Base-by-base conservation (phyloP, 192 early-diverging fungal species). In the Podila epicladia region DNA sequence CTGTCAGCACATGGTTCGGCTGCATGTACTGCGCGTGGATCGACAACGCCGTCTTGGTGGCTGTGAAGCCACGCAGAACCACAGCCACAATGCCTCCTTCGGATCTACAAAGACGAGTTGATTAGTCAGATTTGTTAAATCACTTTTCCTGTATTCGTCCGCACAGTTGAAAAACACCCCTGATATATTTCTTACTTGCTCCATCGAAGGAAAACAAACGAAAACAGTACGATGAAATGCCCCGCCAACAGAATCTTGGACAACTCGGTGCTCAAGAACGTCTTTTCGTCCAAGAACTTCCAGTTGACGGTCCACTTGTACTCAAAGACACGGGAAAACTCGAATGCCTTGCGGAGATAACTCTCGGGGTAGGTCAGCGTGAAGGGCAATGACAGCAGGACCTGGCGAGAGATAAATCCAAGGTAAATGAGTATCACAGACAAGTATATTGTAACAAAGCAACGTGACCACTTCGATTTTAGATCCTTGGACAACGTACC, bases 271-370 rank as follows among this genome's bases (percentile, higher is more conserved):
- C 89, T 91, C 28, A 86, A 50, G 84, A 99, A 99, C 15, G 85
- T 83, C 13, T 88, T 77, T 55, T 91, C 88, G 51, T 88, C 86
- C 8, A 97, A 51, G 69, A 98, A 93, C 49, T 92, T 86, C 97
- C 97, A 99, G 71, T 99, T 99, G 13, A 97, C 96, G 0, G 97
- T 98, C 96, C 97, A 98, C 31, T 91, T 90, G 83, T 92, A 97
- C 62, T 92, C 73, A 78, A 99, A 99, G 49, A 89, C 89, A 20
- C 97, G 88, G 0, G 83, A 80, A 82, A 97, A 95, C 59, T 99
- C 97, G 82, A 99, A 99, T 0, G 97, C 91, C 7, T 90, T 78
- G 3, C 72, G 64, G 17, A 97, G 29, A 82, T 97, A 98, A 33
- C 90, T 88, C 9, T 57, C 38, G 2, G 95, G 86, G 71, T 86